Base-by-base conservation (phyloP, 345 rosid genomes). In the Eucalyptus polyanthemos region DNA sequence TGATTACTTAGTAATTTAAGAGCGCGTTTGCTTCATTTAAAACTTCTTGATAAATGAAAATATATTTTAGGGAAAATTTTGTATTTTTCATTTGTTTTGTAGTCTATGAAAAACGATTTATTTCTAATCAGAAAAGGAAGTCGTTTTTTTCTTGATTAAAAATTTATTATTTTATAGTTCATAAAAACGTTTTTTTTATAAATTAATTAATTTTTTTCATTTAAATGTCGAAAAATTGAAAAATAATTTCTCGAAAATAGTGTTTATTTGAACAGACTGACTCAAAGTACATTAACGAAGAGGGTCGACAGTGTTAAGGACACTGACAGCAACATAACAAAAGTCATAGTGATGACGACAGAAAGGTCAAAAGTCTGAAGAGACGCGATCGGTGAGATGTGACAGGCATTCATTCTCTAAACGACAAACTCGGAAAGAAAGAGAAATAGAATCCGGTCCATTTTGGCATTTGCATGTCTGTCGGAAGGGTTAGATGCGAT, bases 61-160 rank as follows among this genome's bases (percentile, higher is more conserved):
- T 16, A 31, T 56, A 56, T 56, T 24, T 56, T 24, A 56, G 16
- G 34, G 8, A 62, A 29, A 11, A 2, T 6, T 4, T 62, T 29
- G 42, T 29, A 62, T 14, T 29, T 62, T n/a, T 14, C 31, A 7
- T 4, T 62, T 62, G 3, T 53, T 53, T 53, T 53, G 24, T 53
- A 53, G 11, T 53, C 58, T 19, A 53, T 53, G 25, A 8, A 53
- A 53, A 27, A 27, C 15, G 16, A 27, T 60, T 60, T 60, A 29
- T 2, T 60, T 60, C 15, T 60, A 11, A 25, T 5, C n/a, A 25
- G 8, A 25, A 60, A 27, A 27, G 67, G 14, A 60, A 60, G 69
- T 27, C 8, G 0, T 27, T 3, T 12, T 25, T 53, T 3, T 53
- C 1, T 8, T 53, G 0, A 53, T 53, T 53, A 19, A 19, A 53